Percentiles rank a stretch among this genome's conserved stretches.
phyloP scores from a whole-genome alignment of 345 rosid genomes.

The Brassica nigra region DNA sequence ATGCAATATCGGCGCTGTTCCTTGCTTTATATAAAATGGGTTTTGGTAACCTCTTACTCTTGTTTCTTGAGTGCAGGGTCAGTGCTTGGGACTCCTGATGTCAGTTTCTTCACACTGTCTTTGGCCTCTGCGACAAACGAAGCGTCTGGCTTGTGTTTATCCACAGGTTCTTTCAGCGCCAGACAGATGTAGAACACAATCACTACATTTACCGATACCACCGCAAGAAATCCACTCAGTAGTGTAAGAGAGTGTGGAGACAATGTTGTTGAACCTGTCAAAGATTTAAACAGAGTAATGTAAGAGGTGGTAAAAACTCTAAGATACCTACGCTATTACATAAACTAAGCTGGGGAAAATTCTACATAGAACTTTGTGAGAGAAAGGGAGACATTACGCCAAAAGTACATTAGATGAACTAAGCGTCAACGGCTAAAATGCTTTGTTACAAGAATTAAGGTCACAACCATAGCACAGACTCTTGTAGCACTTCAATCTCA shows the following conservation, averaged over 20 bases:
- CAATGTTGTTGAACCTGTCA: slow-evolving; percentile 62
- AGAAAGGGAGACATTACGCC: not conserved
- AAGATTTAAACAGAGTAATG: slow-evolving; percentile 16
- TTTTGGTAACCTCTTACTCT: slow-evolving; percentile 37
- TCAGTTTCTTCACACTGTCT: slow-evolving; percentile 61
- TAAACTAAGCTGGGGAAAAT: slow-evolving; percentile 3
- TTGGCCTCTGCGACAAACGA: slow-evolving; percentile 71
- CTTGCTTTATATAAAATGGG: not conserved
- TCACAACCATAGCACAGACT: not conserved
- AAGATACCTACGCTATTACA: not conserved
- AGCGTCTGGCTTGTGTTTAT: slow-evolving; percentile 87
- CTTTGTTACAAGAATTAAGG: not conserved
- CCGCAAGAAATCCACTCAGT: slow-evolving; percentile 85
- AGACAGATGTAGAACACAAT: slow-evolving; percentile 79
- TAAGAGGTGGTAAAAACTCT: not conserved
- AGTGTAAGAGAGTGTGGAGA: slow-evolving; percentile 72
- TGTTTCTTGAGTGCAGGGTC: slow-evolving; percentile 52
- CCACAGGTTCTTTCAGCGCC: slow-evolving; percentile 85
- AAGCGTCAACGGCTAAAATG: slow-evolving; percentile 8
- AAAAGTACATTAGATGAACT: not conserved
- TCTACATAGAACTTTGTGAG: not conserved
- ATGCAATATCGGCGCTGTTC: slow-evolving; percentile 12
- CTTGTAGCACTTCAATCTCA: not conserved
- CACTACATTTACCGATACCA: slow-evolving; percentile 83
- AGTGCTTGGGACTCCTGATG: slow-evolving; percentile 41